Conservation (phyloP, 345 rosid species). For the Erysimum cheiranthoides region DNA sequence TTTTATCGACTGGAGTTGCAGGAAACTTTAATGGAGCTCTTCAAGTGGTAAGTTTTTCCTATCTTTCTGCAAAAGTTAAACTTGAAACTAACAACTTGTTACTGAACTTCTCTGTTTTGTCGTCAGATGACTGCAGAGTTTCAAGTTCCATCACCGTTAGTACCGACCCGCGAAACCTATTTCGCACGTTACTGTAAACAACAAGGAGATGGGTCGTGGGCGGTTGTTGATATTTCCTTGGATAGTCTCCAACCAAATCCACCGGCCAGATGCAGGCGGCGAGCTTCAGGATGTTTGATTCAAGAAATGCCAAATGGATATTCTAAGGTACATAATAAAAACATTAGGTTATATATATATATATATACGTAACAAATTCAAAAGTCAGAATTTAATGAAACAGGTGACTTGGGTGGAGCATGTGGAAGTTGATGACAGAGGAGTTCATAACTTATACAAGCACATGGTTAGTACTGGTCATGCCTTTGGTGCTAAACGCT, state of each 20-base stretch:
- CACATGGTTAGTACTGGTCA: conserved; percentile 80
- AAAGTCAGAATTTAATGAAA: not conserved
- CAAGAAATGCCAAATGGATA: conserved; percentile 98
- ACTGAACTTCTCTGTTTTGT: conserved; percentile 21
- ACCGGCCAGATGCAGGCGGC: conserved; percentile 61
- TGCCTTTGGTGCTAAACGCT: conserved; percentile 93
- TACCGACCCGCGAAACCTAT: conserved; percentile 83
- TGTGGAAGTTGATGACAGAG: conserved; percentile 91
- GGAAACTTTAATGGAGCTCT: conserved; percentile 91
- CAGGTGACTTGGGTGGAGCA: conserved; percentile 96
- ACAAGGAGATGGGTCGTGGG: conserved; percentile 86
- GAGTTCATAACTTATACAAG: conserved; percentile 84
- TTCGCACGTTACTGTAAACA: conserved; percentile 84
- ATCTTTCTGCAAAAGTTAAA: not conserved
- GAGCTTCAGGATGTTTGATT: conserved; percentile 90
- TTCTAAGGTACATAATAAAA: conserved; percentile 58
- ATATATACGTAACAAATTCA: not conserved
- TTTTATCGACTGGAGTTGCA: conserved; percentile 84
- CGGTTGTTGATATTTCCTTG: conserved; percentile 91
- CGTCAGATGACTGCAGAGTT: conserved; percentile 89
- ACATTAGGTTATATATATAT: conserved; percentile 25
- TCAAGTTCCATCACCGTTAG: conserved; percentile 88
- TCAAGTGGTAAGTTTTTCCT: conserved; percentile 66
- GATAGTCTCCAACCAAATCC: conserved; percentile 73
- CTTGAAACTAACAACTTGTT: not conserved